Conservation (phyloP, 2,329 filamentous ascomycete genomes). For the Aureobasidium zeae region DNA sequence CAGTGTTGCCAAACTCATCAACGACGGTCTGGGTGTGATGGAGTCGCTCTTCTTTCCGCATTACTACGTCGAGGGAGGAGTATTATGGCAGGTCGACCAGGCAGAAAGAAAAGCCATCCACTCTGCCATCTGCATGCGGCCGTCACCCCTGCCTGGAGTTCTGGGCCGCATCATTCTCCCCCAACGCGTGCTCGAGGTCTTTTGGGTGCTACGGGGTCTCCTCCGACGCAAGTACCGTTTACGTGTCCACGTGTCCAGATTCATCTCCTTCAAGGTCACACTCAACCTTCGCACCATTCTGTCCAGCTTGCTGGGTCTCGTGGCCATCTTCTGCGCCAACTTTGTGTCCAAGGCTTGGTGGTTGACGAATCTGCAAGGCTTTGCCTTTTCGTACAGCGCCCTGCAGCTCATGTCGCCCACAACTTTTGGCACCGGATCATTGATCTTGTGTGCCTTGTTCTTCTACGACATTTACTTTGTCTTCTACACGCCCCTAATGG, state of each 20-base stretch:
- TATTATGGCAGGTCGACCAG: slow-evolving; percentile 36
- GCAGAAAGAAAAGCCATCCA: slow-evolving; percentile 9
- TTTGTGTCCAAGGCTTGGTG: slow-evolving; percentile 54
- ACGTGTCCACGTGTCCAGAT: slow-evolving; percentile 37
- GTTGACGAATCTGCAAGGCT: slow-evolving; percentile 77
- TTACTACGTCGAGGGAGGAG: slow-evolving; percentile 49
- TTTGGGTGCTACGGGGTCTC: slow-evolving; percentile 42
- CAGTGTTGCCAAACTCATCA: slow-evolving; percentile 62
- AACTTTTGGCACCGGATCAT: slow-evolving; percentile 70
- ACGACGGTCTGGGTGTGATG: slow-evolving; percentile 58
- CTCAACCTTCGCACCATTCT: slow-evolving; percentile 47
- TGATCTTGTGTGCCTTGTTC: slow-evolving; percentile 72
- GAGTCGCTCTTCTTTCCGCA: slow-evolving; percentile 64
- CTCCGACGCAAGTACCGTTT: slow-evolving; percentile 44
- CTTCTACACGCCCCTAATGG: slow-evolving; percentile 80
- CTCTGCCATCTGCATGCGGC: slow-evolving; percentile 19
- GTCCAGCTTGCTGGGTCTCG: slow-evolving; percentile 46
- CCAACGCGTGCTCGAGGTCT: slow-evolving; percentile 25
- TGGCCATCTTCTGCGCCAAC: slow-evolving; percentile 55
- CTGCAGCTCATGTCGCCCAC: slow-evolving; percentile 81
- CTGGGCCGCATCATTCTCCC: slow-evolving; percentile 41
- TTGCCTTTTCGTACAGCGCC: slow-evolving; percentile 75
- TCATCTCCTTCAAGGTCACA: slow-evolving; percentile 40
- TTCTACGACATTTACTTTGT: slow-evolving; percentile 94
- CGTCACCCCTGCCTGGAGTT: slow-evolving; percentile 45